Evolutionary conservation across 2,329 filamentous ascomycete species (phyloP), one percentile per base, ranked within the genome.

Genomic region (Ilyonectria destructans): DNA sequence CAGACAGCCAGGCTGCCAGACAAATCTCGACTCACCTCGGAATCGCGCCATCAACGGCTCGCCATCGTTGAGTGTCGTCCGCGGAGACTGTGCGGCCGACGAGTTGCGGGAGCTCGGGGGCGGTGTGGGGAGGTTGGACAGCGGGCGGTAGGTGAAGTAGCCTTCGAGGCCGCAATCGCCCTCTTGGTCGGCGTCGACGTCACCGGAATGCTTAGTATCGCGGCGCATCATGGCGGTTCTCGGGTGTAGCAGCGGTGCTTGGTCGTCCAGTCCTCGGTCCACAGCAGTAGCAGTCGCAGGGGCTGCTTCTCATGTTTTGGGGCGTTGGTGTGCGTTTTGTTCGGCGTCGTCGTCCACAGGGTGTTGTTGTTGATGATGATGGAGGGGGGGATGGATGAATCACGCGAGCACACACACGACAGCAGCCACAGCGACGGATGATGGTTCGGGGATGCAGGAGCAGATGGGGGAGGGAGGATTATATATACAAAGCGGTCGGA

Each of bases 51-150:
- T 83, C 67, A 84, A 77, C 58, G 80, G 77, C 70, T 85, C 85
- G 65, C 81, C 83, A 75, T 86, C 83, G 58, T 85, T 83, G 57
- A 83, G 75, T 19, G 79, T 78, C 61, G 81, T 78, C 45, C 78
- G 77, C 52, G 85, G 84, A 56, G 84, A 85, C 74, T 84, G 83
- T 46, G 78, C 76, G 31, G 82, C 82, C 37, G 83, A 84, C 12
- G 84, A 84, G 70, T 77, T 79, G 59, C 74, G 79, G 61, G 85
- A 86, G 51, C 88, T 90, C 12, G 86, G 86, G 51, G 90, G 90
- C 69, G 90, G 90, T 59, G 90, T 92, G 23, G 90, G 90, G 23
- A 92, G 85, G 78, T 90, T 91, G 33, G 90, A 92, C 58, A 92
- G 84, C 10, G 90, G 90, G 55, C 89, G 87, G 80, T 92, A 92